These are phyloP conservation scores for Miscanthus sacchariflorus DNA, from an alignment of 202 grass and related monocot species.

Conservation along the genomic window DNA sequence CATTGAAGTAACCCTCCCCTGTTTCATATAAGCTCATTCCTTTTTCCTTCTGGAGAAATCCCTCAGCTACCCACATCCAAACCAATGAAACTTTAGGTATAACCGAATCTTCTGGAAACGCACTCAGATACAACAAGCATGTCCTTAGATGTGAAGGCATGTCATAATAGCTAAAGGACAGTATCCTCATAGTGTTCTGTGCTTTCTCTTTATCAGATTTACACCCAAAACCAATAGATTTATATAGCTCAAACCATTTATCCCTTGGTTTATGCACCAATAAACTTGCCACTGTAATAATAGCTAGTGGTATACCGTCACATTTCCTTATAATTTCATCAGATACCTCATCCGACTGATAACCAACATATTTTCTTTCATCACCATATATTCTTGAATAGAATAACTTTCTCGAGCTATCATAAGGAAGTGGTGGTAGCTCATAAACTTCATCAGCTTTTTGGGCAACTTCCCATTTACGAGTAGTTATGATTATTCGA, in stretches of 20 bases:
- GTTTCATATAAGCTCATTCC: background rate
- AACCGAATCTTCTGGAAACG: background rate
- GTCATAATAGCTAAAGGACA: slow-evolving; percentile 41
- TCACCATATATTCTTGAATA: background rate
- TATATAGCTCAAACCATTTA: background rate
- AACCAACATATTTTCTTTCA: background rate
- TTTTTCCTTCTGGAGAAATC: background rate
- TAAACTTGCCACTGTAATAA: slow-evolving; percentile 37
- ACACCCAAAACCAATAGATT: background rate
- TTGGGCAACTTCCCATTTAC: background rate
- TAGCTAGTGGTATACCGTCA: slow-evolving; percentile 4
- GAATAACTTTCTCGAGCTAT: background rate
- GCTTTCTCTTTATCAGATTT: accelerated
- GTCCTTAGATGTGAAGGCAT: slow-evolving; percentile 20
- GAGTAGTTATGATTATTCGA: background rate
- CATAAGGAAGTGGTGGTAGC: background rate
- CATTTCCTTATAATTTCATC: slow-evolving; percentile 31
- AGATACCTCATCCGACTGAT: background rate
- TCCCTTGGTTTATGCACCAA: background rate
- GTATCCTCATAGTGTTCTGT: slow-evolving; percentile 20
- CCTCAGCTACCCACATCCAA: slow-evolving; percentile 41
- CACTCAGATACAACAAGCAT: slow-evolving; percentile 27
- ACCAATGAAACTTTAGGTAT: background rate
- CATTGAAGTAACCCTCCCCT: slow-evolving; percentile 4
- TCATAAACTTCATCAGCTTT: background rate